phyloP scores from a whole-genome alignment of 1,139 yeast species.

The Protomyces lactucae-debilis region DNA sequence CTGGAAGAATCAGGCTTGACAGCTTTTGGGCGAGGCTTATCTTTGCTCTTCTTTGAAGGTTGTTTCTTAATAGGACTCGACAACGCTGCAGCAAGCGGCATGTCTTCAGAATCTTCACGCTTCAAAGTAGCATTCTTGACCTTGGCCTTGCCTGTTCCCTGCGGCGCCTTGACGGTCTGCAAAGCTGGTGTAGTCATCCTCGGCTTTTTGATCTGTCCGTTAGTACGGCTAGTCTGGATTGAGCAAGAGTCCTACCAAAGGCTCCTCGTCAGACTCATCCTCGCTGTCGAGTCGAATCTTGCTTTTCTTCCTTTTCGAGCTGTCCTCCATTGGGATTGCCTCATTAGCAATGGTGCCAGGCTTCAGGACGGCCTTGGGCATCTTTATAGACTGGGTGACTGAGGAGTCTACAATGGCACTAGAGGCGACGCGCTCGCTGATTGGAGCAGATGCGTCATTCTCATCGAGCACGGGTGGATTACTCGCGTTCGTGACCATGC shows the following conservation, averaged over 20 bases:
- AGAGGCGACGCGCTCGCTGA: neutral
- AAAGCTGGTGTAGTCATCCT: neutral
- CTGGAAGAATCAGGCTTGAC: neutral
- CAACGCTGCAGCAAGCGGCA: neutral
- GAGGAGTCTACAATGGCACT: neutral
- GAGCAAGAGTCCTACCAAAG: neutral
- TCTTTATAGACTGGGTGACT: neutral
- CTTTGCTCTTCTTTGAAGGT: neutral
- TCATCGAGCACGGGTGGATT: neutral
- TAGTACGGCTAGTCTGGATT: neutral
- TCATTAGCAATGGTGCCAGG: neutral
- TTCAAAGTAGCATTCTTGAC: neutral
- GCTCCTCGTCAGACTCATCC: conserved; percentile 13
- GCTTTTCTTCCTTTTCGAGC: conserved; percentile 17
- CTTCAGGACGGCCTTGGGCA: neutral
- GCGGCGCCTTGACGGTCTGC: neutral
- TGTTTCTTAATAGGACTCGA: neutral
- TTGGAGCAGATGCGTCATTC: neutral
- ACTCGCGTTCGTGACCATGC: too few relatives aligned
- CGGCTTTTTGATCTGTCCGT: conserved; percentile 7
- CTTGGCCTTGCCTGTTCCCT: neutral
- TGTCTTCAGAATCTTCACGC: neutral
- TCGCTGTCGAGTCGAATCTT: conserved; percentile 11
- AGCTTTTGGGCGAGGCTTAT: neutral
- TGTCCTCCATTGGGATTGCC: neutral